Percentiles rank a stretch among this genome's conserved stretches.
These are phyloP conservation scores for Taphrina wiesneri DNA, from an alignment of 1,139 yeast species.

Conservation along the genomic window DNA sequence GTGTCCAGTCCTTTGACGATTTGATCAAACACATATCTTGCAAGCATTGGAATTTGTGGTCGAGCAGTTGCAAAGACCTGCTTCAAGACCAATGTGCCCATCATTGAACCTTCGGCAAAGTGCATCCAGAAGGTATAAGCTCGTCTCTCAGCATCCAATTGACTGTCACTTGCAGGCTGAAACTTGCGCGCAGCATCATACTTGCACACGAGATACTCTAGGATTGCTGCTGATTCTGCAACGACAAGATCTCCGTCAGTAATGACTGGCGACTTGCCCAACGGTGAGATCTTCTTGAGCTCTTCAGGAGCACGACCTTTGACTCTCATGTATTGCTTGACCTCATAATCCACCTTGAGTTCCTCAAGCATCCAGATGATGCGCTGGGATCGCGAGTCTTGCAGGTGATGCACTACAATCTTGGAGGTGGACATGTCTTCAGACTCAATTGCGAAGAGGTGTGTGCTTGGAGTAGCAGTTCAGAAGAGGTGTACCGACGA, in stretches of 20 bases:
- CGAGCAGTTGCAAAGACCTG: constrained; percentile 26
- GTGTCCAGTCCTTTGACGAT: constrained; percentile 17
- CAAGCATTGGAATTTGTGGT: constrained; percentile 53
- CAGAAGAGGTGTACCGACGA: no score
- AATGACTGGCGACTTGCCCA: constrained; percentile 59
- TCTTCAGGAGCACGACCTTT: constrained; percentile 49
- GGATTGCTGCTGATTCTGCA: constrained; percentile 44
- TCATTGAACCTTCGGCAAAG: constrained; percentile 60
- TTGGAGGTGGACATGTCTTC: background rate
- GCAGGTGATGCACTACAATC: constrained; percentile 43
- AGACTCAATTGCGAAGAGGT: background rate
- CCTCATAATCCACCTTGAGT: constrained; percentile 36
- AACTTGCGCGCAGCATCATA: constrained; percentile 43
- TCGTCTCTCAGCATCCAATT: constrained; percentile 44
- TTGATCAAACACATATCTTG: constrained; percentile 39
- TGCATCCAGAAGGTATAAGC: constrained; percentile 55
- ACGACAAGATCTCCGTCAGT: constrained; percentile 47
- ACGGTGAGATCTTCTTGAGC: constrained; percentile 56
- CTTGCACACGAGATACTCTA: constrained; percentile 43
- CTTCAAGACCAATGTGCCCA: constrained; percentile 44
- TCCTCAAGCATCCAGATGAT: constrained; percentile 60
- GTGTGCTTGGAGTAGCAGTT: background rate
- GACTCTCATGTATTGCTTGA: constrained; percentile 51
- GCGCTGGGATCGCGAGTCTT: constrained; percentile 57
- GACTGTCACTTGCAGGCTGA: constrained; percentile 39